These are phyloP conservation scores for Fusarium pilosicola DNA, from an alignment of 2,329 filamentous ascomycete genomes.

Conservation along the genomic window DNA sequence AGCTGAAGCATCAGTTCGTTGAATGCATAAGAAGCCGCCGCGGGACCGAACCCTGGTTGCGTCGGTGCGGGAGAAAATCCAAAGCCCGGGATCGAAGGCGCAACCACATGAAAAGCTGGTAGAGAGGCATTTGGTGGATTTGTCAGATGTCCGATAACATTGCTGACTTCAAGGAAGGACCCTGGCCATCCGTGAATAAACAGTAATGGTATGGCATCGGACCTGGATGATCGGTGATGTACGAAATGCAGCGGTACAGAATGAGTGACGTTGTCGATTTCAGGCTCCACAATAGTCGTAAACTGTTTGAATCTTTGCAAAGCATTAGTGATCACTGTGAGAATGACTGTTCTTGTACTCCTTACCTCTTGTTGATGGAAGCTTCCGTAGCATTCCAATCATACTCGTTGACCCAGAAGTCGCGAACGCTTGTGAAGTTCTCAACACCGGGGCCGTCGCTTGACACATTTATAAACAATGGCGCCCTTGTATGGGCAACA, in stretches of 20 bases:
- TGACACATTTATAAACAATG: neutral
- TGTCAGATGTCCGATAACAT: neutral
- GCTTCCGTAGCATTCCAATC: neutral
- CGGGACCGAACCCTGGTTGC: neutral
- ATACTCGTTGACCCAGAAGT: neutral
- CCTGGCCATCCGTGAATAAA: neutral
- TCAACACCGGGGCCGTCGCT: neutral
- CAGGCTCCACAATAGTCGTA: neutral
- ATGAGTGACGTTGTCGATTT: neutral
- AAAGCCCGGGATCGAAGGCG: neutral
- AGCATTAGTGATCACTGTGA: accelerated
- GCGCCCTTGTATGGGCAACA: neutral
- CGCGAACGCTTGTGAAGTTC: neutral
- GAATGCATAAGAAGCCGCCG: neutral
- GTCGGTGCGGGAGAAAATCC: neutral
- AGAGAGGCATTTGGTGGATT: neutral
- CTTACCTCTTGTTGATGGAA: neutral
- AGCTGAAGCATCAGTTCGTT: neutral
- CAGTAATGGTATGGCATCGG: neutral
- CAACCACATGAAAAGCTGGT: neutral
- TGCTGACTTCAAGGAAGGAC: neutral
- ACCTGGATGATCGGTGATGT: neutral
- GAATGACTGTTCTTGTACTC: accelerated
- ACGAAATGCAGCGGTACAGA: neutral
- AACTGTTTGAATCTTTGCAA: neutral